These are phyloP conservation scores for Aegilops sharonensis DNA, from an alignment of 176 grass and related monocot genomes.

Conservation along the genomic window DNA sequence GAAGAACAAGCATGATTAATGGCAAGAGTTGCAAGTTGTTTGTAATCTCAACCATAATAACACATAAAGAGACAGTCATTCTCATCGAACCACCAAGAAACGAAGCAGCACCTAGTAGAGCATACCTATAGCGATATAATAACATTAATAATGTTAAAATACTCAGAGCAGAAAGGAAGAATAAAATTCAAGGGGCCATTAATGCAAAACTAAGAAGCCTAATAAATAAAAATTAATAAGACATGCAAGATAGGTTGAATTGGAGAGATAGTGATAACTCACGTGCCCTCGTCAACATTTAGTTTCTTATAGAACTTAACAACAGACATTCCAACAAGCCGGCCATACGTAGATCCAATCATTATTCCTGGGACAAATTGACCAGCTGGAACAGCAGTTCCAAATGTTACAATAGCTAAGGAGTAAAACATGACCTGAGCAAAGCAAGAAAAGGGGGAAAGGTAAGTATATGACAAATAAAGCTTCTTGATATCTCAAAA, in stretches of 20 bases:
- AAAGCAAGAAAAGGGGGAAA: neutral
- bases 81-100: conserved; percentile 99
- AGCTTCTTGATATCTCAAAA: neutral
- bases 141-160: neutral
- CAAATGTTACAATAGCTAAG: conserved; percentile 94
- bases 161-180: neutral
- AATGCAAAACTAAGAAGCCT: conserved; percentile 3
- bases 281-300: conserved; percentile 98
- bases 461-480: conserved; percentile 3
- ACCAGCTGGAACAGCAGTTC: conserved; percentile 96
- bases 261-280: conserved; percentile 41
- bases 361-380: conserved; percentile 99
- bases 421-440: conserved; percentile 98
- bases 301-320: conserved; percentile 93
- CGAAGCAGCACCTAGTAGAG: conserved; percentile 94
- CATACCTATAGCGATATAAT: conserved; percentile 64
- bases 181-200: neutral
- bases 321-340: conserved; percentile 97
- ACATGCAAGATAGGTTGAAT: conserved; percentile 9
- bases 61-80: conserved; percentile 99
- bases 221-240: conserved; percentile 1
- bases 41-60: conserved; percentile 99
- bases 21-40: conserved; percentile 98
- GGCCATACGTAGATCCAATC: conserved; percentile 98
- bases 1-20: conserved; percentile 97